phyloP scores from a whole-genome alignment of 2,329 filamentous ascomycete species.

The Pseudogymnoascus sp. region DNA sequence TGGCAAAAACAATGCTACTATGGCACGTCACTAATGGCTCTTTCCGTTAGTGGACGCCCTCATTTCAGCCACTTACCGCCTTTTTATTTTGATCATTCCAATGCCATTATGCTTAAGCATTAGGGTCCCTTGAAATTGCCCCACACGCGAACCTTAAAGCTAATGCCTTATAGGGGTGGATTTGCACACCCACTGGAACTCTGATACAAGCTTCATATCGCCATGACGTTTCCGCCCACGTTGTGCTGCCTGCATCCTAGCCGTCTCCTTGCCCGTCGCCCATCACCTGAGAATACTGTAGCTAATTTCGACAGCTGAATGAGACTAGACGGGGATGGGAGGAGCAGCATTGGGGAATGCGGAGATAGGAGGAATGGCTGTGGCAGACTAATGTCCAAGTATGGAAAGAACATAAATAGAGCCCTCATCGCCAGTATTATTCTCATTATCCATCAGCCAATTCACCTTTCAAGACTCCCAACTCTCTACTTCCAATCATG shows the following conservation, averaged over 20 bases:
- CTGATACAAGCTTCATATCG: background rate
- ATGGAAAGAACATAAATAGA: background rate
- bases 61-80: background rate
- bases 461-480: background rate
- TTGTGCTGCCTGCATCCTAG: background rate
- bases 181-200: background rate
- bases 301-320: background rate
- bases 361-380: background rate
- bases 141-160: background rate
- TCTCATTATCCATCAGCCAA: slow-evolving; percentile 1
- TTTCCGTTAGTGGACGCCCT: background rate
- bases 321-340: background rate
- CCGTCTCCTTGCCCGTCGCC: background rate
- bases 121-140: background rate
- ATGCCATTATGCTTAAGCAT: background rate
- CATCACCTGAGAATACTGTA: background rate
- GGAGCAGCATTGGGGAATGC: background rate
- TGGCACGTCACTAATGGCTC: background rate
- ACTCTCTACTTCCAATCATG: background rate
- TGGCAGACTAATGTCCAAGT: background rate
- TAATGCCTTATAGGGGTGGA: background rate
- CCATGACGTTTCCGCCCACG: background rate
- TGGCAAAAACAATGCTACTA: background rate
- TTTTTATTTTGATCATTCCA: slow-evolving; percentile 1
- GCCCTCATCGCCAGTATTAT: background rate